phyloP scores from a whole-genome alignment of 2,329 filamentous ascomycete genomes.

The Fusarium tanahbumbuense region DNA sequence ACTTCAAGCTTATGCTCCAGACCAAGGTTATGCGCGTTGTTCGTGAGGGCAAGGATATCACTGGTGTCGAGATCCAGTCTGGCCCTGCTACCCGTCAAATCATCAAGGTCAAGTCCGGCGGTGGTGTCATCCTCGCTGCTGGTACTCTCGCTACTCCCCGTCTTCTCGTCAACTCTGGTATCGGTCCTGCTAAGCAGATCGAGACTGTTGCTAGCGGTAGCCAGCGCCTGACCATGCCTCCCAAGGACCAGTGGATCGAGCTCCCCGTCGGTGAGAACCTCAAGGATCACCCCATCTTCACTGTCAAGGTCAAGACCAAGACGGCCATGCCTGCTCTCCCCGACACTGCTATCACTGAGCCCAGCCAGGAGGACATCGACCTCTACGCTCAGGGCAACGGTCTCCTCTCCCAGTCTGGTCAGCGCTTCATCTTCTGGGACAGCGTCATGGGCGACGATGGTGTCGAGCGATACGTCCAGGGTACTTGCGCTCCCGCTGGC shows the following conservation, averaged over 20 bases:
- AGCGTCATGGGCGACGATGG: conserved; percentile 56
- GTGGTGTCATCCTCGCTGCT: conserved; percentile 70
- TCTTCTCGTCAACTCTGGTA: conserved; percentile 70
- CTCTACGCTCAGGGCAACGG: conserved; percentile 53
- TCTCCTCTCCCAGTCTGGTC: conserved; percentile 58
- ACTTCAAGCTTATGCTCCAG: conserved; percentile 75
- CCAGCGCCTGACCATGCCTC: conserved; percentile 64
- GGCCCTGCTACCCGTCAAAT: conserved; percentile 59
- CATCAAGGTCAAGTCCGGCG: conserved; percentile 42
- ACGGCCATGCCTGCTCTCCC: conserved; percentile 51
- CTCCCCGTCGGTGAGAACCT: conserved; percentile 70
- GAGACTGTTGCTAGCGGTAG: conserved; percentile 61
- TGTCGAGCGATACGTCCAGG: conserved; percentile 55
- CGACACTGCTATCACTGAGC: conserved; percentile 40
- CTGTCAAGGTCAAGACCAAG: conserved; percentile 55
- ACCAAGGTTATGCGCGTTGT: conserved; percentile 76
- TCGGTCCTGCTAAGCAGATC: conserved; percentile 72
- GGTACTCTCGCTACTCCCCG: conserved; percentile 78
- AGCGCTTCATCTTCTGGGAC: conserved; percentile 61
- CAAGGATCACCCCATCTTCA: conserved; percentile 65
- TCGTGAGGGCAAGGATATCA: conserved; percentile 69
- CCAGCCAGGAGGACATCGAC: conserved; percentile 46
- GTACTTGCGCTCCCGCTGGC: conserved; percentile 58
- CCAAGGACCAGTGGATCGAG: conserved; percentile 64
- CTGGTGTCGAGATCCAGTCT: conserved; percentile 75